Evolutionary conservation across 2,329 filamentous ascomycete species (phyloP), one percentile per base, ranked within the genome.

Genomic region (Xylariaceae sp.): DNA sequence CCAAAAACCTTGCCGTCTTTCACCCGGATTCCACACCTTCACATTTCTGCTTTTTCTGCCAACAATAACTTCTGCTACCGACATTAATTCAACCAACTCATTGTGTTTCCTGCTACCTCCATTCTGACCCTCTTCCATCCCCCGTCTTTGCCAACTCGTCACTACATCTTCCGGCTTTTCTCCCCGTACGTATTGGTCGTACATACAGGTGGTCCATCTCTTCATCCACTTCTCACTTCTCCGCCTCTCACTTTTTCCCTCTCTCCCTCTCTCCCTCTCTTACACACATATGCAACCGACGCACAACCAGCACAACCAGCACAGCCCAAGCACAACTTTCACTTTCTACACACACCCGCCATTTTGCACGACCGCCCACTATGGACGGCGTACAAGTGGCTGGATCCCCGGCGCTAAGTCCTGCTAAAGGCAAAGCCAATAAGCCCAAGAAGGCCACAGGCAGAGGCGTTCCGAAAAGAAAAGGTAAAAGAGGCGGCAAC

Each of bases 381-480:
- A 70, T 70, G 68, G 67, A 66, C 40, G 51, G 51, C 49, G 49
- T 62, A 32, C 63, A 63, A 42, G 51, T 56, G 56, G 59, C 57
- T 62, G 59, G 61, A 16, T 68, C 67, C 8, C 65, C 63, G 41
- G 67, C 65, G 34, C 61, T 67, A 44, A 68, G 67, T 53, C 67
- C 71, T 49, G 61, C 64, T 5, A 69, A 65, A 58, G 64, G 62
- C 47, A 66, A 61, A 56, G 51, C 56, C 39, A 49, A 52, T 19
- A 51, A 47, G 18, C 45, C 52, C 16, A 66, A 61, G 56, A 65
- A 63, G 47, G 16, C 49, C 13, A 18, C 54, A 7, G 58, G 59
- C 6, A 61, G 55, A 59, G 63, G 65, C 26, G 48, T 62, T 34
- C 50, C 56, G 2, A 68, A 64, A 59, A 61, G 61, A 51, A 60